Percentiles rank a stretch among this genome's conserved stretches.
These are phyloP conservation scores for Prunus mume DNA, from an alignment of 306 rosid genomes.

Conservation along the genomic window DNA sequence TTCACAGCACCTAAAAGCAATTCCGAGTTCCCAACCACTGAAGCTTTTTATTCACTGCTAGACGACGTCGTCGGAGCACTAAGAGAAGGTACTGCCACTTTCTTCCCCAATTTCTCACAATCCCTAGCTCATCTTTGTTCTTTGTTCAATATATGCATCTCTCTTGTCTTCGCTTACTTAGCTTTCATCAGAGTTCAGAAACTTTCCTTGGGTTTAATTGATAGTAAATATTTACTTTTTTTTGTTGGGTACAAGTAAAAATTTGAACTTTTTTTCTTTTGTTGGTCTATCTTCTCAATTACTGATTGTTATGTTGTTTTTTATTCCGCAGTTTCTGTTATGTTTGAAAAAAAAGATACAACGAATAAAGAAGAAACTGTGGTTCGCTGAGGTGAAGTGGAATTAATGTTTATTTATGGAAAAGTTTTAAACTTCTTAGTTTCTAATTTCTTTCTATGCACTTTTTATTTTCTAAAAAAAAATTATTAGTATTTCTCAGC, in stretches of 20 bases:
- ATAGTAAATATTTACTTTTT: neutral
- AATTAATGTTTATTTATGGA: neutral
- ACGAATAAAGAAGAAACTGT: neutral
- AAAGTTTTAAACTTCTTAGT: neutral
- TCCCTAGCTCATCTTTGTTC: neutral
- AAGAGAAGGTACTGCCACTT: neutral
- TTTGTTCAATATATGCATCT: neutral
- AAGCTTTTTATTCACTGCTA: neutral
- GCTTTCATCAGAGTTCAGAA: neutral
- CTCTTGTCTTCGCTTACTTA: neutral
- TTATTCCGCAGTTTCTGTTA: neutral
- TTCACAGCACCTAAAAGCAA: neutral
- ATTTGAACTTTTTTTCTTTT: neutral
- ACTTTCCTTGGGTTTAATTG: neutral
- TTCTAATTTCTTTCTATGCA: neutral
- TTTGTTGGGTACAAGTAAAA: neutral
- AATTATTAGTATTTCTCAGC: neutral
- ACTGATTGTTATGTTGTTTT: too few species aligned
- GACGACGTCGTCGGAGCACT: neutral
- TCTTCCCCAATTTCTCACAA: constrained; percentile 8
- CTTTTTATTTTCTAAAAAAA: neutral
- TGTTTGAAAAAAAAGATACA: neutral
- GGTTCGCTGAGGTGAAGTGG: neutral
- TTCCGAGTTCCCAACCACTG: neutral
- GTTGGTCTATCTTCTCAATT: neutral